phyloP scores from a whole-genome alignment of 805 yeast species.

The Saccharomycopsis fibuligera region DNA sequence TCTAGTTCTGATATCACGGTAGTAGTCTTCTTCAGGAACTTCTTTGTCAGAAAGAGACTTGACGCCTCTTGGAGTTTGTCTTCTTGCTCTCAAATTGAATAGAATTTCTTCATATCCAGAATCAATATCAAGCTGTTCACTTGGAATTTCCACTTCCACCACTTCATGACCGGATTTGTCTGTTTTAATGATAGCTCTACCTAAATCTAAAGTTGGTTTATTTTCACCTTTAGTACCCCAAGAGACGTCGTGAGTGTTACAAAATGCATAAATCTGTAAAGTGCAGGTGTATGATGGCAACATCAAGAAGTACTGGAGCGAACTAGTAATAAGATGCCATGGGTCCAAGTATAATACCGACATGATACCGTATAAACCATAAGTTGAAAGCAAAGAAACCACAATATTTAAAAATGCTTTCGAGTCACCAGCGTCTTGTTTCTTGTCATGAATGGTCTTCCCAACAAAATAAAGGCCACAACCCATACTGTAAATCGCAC shows the following conservation, averaged over 20 bases:
- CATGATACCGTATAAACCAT: constrained; percentile 79
- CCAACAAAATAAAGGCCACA: constrained; percentile 80
- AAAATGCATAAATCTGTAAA: constrained; percentile 90
- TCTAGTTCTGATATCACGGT: constrained; percentile 88
- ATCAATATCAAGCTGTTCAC: constrained; percentile 70
- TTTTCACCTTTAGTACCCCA: constrained; percentile 99
- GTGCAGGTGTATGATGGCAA: constrained; percentile 91
- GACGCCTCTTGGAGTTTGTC: constrained; percentile 51
- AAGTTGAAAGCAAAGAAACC: constrained; percentile 81
- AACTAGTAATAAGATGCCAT: constrained; percentile 90
- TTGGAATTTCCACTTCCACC: constrained; percentile 69
- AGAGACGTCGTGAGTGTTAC: constrained; percentile 96
- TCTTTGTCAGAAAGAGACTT: constrained; percentile 33
- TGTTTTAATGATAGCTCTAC: constrained; percentile 76
- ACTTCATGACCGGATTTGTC: constrained; percentile 80
- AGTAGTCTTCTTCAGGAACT: constrained; percentile 67
- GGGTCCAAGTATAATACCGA: constrained; percentile 87
- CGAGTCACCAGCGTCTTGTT: constrained; percentile 30
- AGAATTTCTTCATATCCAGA: constrained; percentile 73
- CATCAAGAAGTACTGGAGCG: constrained; percentile 80
- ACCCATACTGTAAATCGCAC: constrained; percentile 74
- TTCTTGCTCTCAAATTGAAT: constrained; percentile 63
- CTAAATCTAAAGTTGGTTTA: constrained; percentile 58
- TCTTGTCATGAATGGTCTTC: constrained; percentile 40
- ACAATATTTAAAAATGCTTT: constrained; percentile 68